Conservation (phyloP, 148 eudicot genomes). For the Suaeda aralocaspica region DNA sequence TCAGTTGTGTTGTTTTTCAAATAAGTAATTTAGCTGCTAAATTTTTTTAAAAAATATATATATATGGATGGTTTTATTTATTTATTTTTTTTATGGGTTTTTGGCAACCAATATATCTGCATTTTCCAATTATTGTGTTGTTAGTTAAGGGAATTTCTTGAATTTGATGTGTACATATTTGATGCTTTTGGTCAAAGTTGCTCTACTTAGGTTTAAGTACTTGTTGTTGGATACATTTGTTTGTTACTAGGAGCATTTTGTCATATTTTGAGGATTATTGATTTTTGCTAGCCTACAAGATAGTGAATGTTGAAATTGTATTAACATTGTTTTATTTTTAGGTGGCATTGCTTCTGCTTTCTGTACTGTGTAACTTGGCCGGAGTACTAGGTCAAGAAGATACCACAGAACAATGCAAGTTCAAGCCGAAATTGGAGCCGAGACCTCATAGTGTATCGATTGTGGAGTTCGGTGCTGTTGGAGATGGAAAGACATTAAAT, state of each 20-base stretch:
- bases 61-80: background rate
- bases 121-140: background rate
- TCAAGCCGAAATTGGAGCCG: slow-evolving; percentile 40
- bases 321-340: slow-evolving; percentile 15
- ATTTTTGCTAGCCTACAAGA: background rate
- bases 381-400: slow-evolving; percentile 29
- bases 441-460: slow-evolving; percentile 65
- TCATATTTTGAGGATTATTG: background rate
- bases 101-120: background rate
- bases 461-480: slow-evolving; percentile 56
- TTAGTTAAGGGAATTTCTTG: background rate
- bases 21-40: slow-evolving; percentile 17
- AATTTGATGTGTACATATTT: background rate
- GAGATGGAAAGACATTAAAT: slow-evolving; percentile 55
- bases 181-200: slow-evolving; percentile 3
- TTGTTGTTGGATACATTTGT: too few relatives aligned
- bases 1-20: slow-evolving; percentile 11
- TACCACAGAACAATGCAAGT: slow-evolving; percentile 36
- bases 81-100: slow-evolving; percentile 8
- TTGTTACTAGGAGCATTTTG: background rate
- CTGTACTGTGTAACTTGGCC: slow-evolving; percentile 29
- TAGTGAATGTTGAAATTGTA: background rate
- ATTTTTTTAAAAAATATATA: slow-evolving; percentile 12
- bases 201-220: background rate
- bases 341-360: slow-evolving; percentile 44